Percentiles rank a stretch among this genome's conserved stretches.
phyloP scores from a whole-genome alignment of 2,329 filamentous ascomycete species.

The Ophiostoma perfectum region DNA sequence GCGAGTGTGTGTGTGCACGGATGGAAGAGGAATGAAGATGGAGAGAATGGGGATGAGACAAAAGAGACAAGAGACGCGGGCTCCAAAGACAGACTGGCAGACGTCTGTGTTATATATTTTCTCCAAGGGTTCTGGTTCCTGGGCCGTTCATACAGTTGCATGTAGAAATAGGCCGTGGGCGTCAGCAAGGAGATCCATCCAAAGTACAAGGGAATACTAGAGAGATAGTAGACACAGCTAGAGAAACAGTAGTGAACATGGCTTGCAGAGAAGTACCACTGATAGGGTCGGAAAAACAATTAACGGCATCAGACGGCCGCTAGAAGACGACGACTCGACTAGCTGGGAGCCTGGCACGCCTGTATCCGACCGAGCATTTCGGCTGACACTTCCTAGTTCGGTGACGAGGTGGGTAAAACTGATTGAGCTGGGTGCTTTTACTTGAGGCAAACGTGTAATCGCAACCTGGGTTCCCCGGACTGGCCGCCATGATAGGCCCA shows the following conservation, averaged over 20 bases:
- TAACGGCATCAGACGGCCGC: too few species aligned
- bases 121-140: background rate
- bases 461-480: slow-evolving; percentile 10
- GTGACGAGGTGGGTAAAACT: background rate
- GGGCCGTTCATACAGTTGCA: background rate
- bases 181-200: background rate
- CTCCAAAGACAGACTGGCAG: background rate
- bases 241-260: too few species aligned
- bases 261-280: too few species aligned
- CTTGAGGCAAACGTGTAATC: slow-evolving; percentile 14
- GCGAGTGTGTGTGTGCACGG: background rate
- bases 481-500: slow-evolving; percentile 6
- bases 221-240: background rate
- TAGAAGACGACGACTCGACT: too few species aligned
- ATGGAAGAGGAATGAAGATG: background rate
- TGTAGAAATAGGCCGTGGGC: background rate
- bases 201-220: too few species aligned
- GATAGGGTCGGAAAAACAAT: too few species aligned
- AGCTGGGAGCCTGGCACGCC: background rate
- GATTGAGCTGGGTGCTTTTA: background rate
- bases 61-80: background rate
- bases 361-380: background rate
- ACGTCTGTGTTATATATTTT: background rate
- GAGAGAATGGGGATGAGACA: background rate
- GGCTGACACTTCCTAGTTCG: slow-evolving; percentile 10